A percentile compares a stretch with the other conserved stretches of the same genome.
phyloP scores from a whole-genome alignment of 1,139 yeast species.

The Kluyveromyces sp. region DNA sequence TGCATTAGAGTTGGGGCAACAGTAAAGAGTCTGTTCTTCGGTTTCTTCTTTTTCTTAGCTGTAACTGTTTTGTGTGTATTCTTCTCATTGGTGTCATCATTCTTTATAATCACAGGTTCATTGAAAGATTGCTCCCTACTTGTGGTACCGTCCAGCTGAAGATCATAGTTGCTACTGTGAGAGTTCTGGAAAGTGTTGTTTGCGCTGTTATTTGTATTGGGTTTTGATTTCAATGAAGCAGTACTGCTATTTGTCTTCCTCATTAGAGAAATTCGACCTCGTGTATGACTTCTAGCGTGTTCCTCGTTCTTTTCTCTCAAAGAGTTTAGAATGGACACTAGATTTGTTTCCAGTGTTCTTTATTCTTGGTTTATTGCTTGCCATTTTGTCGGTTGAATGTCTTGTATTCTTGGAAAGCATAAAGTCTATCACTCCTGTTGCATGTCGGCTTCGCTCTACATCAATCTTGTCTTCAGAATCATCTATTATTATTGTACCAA shows the following conservation, averaged over 20 bases:
- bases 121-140: no score
- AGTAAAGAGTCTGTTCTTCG: slow-evolving; percentile 1
- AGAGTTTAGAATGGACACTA: background rate
- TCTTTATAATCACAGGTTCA: background rate
- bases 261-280: no score
- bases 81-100: background rate
- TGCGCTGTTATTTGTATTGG: no score
- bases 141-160: no score
- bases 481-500: background rate
- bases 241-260: no score
- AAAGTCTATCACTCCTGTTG: background rate
- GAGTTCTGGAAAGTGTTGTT: no score
- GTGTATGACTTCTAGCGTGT: no score
- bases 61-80: background rate
- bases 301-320: no score
- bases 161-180: no score
- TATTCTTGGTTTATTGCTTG: background rate
- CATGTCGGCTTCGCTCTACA: background rate
- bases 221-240: no score
- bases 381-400: background rate
- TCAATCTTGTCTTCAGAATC: background rate
- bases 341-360: background rate
- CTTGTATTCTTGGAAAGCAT: background rate
- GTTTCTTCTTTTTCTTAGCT: background rate
- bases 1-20: slow-evolving; percentile 1